These are phyloP conservation scores for Diaporthe sp. DNA, from an alignment of 2,329 filamentous ascomycete genomes.

Conservation along the genomic window DNA sequence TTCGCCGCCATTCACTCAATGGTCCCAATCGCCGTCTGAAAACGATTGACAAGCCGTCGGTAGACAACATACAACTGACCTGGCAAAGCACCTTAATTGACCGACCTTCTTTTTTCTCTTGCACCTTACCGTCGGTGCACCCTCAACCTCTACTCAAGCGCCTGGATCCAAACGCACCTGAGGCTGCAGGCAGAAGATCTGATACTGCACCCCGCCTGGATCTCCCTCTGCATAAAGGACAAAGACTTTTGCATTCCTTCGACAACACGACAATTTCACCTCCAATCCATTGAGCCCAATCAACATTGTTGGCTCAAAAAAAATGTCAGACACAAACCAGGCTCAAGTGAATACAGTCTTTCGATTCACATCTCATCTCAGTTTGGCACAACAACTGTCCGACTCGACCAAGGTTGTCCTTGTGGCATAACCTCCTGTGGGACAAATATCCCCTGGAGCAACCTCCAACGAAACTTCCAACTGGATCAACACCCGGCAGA, in stretches of 20 bases:
- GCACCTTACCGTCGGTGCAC: no score
- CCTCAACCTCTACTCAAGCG: no score
- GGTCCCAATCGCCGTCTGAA: not conserved
- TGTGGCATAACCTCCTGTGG: no score
- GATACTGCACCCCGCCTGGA: no score
- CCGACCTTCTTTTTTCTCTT: no score
- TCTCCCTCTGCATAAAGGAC: not conserved
- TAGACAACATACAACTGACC: not conserved
- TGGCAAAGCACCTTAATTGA: no score
- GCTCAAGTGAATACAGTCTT: not conserved
- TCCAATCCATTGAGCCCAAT: no score
- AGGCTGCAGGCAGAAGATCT: no score
- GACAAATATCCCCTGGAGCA: no score
- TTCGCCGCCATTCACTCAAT: not conserved
- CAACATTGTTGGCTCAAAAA: fast-evolving
- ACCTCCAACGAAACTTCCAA: no score
- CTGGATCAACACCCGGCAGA: not conserved
- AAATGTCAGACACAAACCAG: no score
- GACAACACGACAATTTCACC: not conserved
- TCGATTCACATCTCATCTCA: not conserved
- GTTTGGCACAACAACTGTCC: not conserved
- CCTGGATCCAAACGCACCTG: no score
- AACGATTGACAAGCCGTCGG: not conserved
- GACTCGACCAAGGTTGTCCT: not conserved
- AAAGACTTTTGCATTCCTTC: not conserved